These are phyloP conservation scores for Beauveria australis DNA, from an alignment of 2,329 filamentous ascomycete genomes.

Conservation along the genomic window DNA sequence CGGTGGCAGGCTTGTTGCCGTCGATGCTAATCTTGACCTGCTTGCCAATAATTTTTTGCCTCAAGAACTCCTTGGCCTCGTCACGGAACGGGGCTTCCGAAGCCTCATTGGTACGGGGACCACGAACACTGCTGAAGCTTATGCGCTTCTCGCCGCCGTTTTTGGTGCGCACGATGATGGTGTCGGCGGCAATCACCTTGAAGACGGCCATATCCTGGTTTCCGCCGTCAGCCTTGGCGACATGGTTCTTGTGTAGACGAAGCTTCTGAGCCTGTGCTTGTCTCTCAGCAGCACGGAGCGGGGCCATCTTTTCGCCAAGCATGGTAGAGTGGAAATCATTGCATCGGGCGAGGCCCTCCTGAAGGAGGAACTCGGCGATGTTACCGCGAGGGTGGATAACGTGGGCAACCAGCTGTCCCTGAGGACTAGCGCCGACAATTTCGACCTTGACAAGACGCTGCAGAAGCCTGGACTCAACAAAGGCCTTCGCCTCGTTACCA, in stretches of 20 bases:
- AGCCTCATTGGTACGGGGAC: slow-evolving; percentile 80
- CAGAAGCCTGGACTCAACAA: slow-evolving; percentile 76
- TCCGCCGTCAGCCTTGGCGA: slow-evolving; percentile 57
- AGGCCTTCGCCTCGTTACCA: slow-evolving; percentile 80
- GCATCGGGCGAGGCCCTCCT: slow-evolving; percentile 83
- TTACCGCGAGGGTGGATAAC: slow-evolving; percentile 85
- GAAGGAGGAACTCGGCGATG: slow-evolving; percentile 83
- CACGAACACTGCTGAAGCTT: slow-evolving; percentile 85
- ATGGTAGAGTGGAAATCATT: slow-evolving; percentile 94
- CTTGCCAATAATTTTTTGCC: slow-evolving; percentile 92
- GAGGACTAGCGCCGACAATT: slow-evolving; percentile 78
- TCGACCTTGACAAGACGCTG: slow-evolving; percentile 79
- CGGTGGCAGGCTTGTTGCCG: slow-evolving; percentile 79
- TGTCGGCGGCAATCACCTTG: slow-evolving; percentile 82
- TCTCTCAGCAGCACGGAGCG: slow-evolving; percentile 79
- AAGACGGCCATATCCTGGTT: slow-evolving; percentile 76
- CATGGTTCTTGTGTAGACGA: slow-evolving; percentile 74
- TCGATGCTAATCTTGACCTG: slow-evolving; percentile 85
- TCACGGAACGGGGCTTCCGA: slow-evolving; percentile 83
- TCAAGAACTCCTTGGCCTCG: slow-evolving; percentile 91
- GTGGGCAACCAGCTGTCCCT: slow-evolving; percentile 82
- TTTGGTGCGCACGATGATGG: slow-evolving; percentile 79
- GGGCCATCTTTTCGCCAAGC: slow-evolving; percentile 80
- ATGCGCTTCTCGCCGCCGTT: slow-evolving; percentile 79
- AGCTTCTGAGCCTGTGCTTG: slow-evolving; percentile 67